These are phyloP conservation scores for Dactylellina cionopaga DNA, from an alignment of 2,329 filamentous ascomycete species.

Conservation along the genomic window DNA sequence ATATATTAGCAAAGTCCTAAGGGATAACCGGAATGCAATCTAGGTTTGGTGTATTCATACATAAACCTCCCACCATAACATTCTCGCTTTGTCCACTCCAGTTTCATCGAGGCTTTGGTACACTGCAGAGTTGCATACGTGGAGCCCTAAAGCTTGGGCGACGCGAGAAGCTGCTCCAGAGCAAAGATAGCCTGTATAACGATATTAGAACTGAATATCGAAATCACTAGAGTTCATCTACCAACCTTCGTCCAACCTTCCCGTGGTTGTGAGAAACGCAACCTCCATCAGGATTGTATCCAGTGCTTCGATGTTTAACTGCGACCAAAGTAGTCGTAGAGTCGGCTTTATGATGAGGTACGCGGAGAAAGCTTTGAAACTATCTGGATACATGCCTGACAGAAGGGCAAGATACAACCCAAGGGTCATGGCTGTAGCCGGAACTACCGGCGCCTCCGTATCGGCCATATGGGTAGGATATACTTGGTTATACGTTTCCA, in stretches of 20 bases:
- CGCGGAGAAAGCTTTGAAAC: conserved; percentile 37
- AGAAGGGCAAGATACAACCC: conserved; percentile 42
- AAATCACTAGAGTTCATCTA: background rate
- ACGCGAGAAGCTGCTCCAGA: conserved; percentile 35
- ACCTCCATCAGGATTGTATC: conserved; percentile 47
- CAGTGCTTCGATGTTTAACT: conserved; percentile 39
- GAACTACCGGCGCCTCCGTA: conserved; percentile 27
- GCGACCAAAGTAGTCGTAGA: conserved; percentile 43
- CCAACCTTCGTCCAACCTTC: conserved; percentile 46
- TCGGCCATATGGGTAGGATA: conserved; percentile 21
- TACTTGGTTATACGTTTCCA: conserved; percentile 47
- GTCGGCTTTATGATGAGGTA: conserved; percentile 42
- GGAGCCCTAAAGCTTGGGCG: conserved; percentile 43
- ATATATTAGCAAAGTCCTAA: background rate
- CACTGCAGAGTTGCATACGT: conserved; percentile 42
- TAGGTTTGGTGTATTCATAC: background rate
- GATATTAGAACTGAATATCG: background rate
- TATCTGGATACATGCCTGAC: conserved; percentile 49
- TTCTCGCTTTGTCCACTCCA: conserved; percentile 32
- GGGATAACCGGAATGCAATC: background rate
- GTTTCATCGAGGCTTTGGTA: conserved; percentile 34
- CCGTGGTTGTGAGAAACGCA: conserved; percentile 40
- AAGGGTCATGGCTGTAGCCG: conserved; percentile 28
- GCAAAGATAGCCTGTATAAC: conserved; percentile 26
- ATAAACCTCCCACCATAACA: conserved; percentile 51